phyloP scores from a whole-genome alignment of 1,139 yeast species.

The Taphrina populina region DNA sequence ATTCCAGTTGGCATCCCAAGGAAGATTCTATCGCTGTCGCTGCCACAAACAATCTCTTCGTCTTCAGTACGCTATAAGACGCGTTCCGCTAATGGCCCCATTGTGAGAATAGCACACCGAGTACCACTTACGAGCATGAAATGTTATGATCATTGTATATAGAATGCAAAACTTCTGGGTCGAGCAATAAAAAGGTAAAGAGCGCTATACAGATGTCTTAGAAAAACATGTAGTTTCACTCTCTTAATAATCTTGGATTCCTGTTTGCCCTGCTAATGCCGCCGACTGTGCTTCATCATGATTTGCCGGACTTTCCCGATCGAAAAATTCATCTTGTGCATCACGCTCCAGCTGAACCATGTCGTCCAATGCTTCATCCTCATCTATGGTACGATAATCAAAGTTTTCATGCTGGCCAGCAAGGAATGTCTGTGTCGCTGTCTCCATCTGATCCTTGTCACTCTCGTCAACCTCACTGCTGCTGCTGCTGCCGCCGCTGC shows the following conservation, averaged over 20 bases:
- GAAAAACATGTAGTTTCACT: not conserved
- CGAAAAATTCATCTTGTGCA: conserved; percentile 13
- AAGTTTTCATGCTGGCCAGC: conserved; percentile 3
- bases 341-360: conserved; percentile 3
- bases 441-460: not conserved
- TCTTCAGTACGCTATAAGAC: conserved; percentile 46
- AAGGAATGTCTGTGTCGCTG: not conserved
- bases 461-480: not conserved
- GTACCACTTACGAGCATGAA: conserved; percentile 16
- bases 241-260: conserved; percentile 7
- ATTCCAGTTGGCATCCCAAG: conserved; percentile 96
- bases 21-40: conserved; percentile 98
- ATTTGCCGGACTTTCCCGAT: conserved; percentile 4
- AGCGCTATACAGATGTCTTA: conserved; percentile 5
- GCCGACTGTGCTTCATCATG: not conserved
- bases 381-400: conserved; percentile 5
- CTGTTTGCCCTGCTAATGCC: conserved; percentile 13
- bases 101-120: too few relatives aligned
- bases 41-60: conserved; percentile 80
- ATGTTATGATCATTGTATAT: conserved; percentile 13
- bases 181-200: not conserved
- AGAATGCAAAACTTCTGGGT: not conserved
- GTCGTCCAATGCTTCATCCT: conserved; percentile 4
- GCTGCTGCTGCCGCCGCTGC: not conserved
- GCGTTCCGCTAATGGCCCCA: not conserved